Evolutionary conservation across 768 basidiomycete genomes (phyloP).

Genomic region (Amanita jacksonii): DNA sequence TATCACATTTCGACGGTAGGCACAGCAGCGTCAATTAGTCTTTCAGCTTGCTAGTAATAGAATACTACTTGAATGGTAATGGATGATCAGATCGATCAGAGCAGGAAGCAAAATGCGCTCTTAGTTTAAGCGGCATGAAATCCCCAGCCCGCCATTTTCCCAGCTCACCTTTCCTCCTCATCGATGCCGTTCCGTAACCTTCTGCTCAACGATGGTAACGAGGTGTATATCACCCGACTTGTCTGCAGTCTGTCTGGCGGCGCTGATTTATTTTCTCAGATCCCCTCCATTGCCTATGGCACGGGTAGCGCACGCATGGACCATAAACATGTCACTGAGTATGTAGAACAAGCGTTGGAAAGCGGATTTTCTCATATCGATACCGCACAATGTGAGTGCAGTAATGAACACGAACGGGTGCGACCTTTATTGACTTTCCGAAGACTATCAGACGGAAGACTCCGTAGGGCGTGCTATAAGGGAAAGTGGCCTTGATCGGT

Average conservation of each 20-base stretch:
- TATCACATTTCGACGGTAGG: too few relatives aligned
- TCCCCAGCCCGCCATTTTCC: background rate
- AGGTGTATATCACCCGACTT: constrained; percentile 16
- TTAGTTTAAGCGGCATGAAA: too few relatives aligned
- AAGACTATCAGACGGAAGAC: constrained; percentile 24
- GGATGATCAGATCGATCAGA: too few relatives aligned
- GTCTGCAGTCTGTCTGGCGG: too few relatives aligned
- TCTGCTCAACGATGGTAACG: constrained; percentile 31
- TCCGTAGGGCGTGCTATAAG: constrained; percentile 30
- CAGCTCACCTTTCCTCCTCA: background rate
- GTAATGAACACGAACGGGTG: background rate
- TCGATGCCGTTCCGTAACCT: constrained; percentile 32
- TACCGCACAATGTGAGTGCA: constrained; percentile 41
- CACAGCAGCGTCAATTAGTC: too few relatives aligned
- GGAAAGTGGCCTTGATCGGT: constrained; percentile 36
- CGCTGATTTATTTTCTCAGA: constrained; percentile 32
- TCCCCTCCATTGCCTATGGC: constrained; percentile 56
- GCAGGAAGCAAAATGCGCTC: background rate
- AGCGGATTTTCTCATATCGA: constrained; percentile 56
- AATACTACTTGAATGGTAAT: too few relatives aligned
- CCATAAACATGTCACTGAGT: constrained; percentile 42
- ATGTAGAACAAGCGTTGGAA: constrained; percentile 49
- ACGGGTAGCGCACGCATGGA: constrained; percentile 39
- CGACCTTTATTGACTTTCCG: background rate
- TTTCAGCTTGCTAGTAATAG: too few relatives aligned